These are phyloP conservation scores for Apiospora koreana DNA, from an alignment of 2,329 filamentous ascomycete species.

Conservation along the genomic window DNA sequence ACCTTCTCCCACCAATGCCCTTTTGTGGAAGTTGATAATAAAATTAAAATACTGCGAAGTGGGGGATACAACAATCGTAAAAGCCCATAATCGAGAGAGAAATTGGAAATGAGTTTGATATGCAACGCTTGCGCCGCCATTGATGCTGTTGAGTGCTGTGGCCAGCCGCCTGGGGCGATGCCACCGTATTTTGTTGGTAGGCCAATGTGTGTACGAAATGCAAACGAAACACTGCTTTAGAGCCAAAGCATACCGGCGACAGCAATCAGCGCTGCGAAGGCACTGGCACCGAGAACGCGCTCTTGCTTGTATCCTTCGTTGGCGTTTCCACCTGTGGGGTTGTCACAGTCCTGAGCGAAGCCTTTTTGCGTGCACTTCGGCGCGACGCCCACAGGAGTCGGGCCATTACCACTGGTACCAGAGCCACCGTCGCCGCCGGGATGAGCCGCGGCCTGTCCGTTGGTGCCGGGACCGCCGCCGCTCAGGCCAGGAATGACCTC, in stretches of 20 bases:
- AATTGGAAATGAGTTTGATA: background rate
- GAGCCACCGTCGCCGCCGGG: slow-evolving; percentile 14
- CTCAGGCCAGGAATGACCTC: slow-evolving; percentile 32
- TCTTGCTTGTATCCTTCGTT: slow-evolving; percentile 29
- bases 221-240: slow-evolving; percentile 16
- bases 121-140: slow-evolving; percentile 19
- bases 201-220: background rate
- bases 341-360: slow-evolving; percentile 31
- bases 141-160: background rate
- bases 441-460: slow-evolving; percentile 30
- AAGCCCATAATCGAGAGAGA: background rate
- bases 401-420: slow-evolving; percentile 15
- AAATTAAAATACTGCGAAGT: background rate
- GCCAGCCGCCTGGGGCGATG: background rate
- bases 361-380: slow-evolving; percentile 24
- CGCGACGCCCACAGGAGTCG: slow-evolving; percentile 17
- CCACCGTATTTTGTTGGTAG: background rate
- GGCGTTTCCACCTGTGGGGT: slow-evolving; percentile 13
- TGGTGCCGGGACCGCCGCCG: slow-evolving; percentile 32
- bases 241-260: slow-evolving; percentile 32
- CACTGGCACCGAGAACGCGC: slow-evolving; percentile 29
- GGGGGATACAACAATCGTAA: background rate
- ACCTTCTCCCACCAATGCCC: background rate
- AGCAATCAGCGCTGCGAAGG: slow-evolving; percentile 33
- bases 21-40: background rate